Base-by-base conservation (phyloP, 2,329 filamentous ascomycete species). In the Furcasterigmium furcatum region DNA sequence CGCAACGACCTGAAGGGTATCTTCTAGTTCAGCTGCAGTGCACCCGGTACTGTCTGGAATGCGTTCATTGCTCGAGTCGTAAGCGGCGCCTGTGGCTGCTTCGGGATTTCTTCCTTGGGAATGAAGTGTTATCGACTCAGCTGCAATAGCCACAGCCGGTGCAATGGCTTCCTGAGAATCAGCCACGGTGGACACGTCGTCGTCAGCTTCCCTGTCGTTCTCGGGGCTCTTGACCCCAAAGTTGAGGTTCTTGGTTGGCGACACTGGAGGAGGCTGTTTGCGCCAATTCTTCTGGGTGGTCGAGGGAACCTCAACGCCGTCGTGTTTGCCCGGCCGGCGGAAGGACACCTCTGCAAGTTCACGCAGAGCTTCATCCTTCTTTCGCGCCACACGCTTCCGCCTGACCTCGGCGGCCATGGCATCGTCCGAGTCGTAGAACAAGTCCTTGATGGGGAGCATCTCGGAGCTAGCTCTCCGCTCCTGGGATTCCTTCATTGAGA, bases 401-500 rank as follows among this genome's bases (percentile, higher is more conserved):
- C 70, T 64, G n/a, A 65, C 59, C 36, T 63, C 49, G 38, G 53
- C 55, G 35, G 56, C 53, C 6, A 62, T 54, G 0, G 62, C 52
- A 42, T 68, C 61, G 38, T 70, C 62, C 3, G 63, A 61, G 21
- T 70, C 65, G 12, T 65, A 63, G 2, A 63, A 63, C 0, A 55
- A 57, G 4, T 57, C 58, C 2, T 60, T 51, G 2, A 56, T 53
- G 49, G 36, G 30, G 8, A 25, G 10, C 3, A 18, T 40, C 4
- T 57, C 61, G 3, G 57, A 56, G 16, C 48, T 53, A 1, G 49
- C 48, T 39, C 65, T 66, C 25, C 70, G 62, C 51, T 73, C 65
- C 41, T 76, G 73, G 0, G 73, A 76, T 41, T 68, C 62, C 36
- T 63, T 61, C 69, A 74, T 70, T 1, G 68, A 66, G 48, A 72